Percentiles rank a stretch among this genome's conserved stretches.
These are phyloP conservation scores for Kwoniella pini DNA, from an alignment of 768 basidiomycete genomes.

Conservation along the genomic window DNA sequence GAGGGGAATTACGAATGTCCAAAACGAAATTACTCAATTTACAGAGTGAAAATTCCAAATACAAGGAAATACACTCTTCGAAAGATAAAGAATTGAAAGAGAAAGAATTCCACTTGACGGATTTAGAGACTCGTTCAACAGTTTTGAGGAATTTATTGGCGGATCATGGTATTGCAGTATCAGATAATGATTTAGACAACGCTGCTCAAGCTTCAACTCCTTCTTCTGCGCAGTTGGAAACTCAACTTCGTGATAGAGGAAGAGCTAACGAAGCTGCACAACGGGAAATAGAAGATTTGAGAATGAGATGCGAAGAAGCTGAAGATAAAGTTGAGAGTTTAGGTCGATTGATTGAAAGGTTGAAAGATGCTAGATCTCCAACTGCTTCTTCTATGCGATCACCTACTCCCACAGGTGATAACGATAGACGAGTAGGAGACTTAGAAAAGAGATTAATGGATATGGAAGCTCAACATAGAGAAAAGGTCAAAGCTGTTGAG, in stretches of 20 bases:
- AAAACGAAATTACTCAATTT: conserved; percentile 63
- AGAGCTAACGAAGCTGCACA: conserved; percentile 73
- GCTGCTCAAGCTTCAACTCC: conserved; percentile 11
- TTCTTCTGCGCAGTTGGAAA: conserved; percentile 67
- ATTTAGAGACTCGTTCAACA: conserved; percentile 70
- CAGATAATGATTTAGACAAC: conserved; percentile 66
- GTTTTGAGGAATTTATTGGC: conserved; percentile 81
- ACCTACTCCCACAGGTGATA: conserved; percentile 50
- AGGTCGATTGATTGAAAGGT: conserved; percentile 67
- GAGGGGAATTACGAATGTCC: conserved; percentile 69
- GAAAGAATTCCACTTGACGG: conserved; percentile 66
- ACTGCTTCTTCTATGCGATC: conserved; percentile 50
- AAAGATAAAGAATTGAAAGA: conserved; percentile 69
- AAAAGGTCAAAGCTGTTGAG: conserved; percentile 83
- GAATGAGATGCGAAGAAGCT: conserved; percentile 70
- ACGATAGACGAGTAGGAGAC: conserved; percentile 62
- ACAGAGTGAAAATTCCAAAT: conserved; percentile 69
- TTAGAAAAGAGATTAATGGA: conserved; percentile 78
- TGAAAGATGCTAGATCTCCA: conserved; percentile 65
- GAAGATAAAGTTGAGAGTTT: conserved; percentile 70
- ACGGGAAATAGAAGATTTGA: conserved; percentile 68
- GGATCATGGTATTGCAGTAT: conserved; percentile 79
- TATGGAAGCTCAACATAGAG: conserved; percentile 73
- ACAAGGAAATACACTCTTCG: conserved; percentile 65
- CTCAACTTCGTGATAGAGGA: conserved; percentile 69